Conservation (phyloP, 345 rosid species). For the Balakata baccata region DNA sequence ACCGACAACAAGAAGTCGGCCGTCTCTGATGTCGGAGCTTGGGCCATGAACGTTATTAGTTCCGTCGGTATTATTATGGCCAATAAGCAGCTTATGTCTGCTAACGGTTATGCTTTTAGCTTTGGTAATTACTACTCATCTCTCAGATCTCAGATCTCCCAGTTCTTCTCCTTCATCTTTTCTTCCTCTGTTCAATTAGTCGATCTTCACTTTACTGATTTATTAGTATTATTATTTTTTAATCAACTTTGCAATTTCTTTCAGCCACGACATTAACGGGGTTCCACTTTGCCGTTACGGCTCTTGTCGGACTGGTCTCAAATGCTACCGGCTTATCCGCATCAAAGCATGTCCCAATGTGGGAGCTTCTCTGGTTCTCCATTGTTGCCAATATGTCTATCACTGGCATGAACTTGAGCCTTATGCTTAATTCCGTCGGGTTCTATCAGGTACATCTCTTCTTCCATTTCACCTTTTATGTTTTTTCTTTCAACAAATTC, state of each 20-base stretch:
- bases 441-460: constrained; percentile 61
- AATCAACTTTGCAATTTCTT: not conserved
- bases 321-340: constrained; percentile 82
- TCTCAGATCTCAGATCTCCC: constrained; percentile 7
- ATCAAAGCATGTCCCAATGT: constrained; percentile 73
- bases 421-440: constrained; percentile 93
- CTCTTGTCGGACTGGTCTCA: constrained; percentile 76
- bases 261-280: constrained; percentile 90
- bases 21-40: constrained; percentile 86
- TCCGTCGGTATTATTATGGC: constrained; percentile 97
- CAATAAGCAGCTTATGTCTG: constrained; percentile 92
- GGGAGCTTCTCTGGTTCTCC: constrained; percentile 98
- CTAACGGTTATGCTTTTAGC: constrained; percentile 69
- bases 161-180: not conserved
- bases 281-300: constrained; percentile 85
- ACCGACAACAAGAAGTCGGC: constrained; percentile 58
- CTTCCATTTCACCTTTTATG: not conserved
- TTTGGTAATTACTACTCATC: constrained; percentile 45
- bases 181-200: not conserved
- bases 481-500: too few species aligned
- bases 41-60: constrained; percentile 90
- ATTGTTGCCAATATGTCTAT: constrained; percentile 79
- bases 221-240: too few species aligned
- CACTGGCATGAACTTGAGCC: constrained; percentile 86
- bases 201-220: not conserved